A percentile compares a stretch with the other conserved stretches of the same genome.
Conservation (phyloP, 352 stramenopile species). For the Pythium vanterpoolii region DNA sequence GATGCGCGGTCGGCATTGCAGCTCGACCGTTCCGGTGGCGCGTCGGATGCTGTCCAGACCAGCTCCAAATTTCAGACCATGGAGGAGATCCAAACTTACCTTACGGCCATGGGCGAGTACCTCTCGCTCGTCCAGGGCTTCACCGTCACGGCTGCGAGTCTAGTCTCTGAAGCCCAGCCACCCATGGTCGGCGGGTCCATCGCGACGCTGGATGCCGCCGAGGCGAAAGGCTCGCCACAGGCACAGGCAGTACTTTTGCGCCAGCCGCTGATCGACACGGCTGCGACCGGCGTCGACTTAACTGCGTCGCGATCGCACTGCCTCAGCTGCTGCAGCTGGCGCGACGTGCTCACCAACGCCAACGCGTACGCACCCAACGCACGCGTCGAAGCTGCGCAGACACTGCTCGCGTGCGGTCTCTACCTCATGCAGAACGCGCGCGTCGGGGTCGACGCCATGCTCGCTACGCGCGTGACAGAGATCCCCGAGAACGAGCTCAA, state of each 20-base stretch:
- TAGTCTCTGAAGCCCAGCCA: slow-evolving; percentile 12
- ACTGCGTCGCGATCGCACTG: slow-evolving; percentile 28
- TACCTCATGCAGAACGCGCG: slow-evolving; percentile 43
- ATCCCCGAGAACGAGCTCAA: slow-evolving; percentile 65
- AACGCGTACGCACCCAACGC: slow-evolving; percentile 46
- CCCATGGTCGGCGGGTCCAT: slow-evolving; percentile 6
- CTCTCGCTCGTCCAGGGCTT: slow-evolving; percentile 62
- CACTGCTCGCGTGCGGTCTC: slow-evolving; percentile 41
- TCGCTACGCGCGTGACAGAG: slow-evolving; percentile 36
- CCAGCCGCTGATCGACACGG: slow-evolving; percentile 40
- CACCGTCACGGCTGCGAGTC: slow-evolving; percentile 16
- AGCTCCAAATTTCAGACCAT: slow-evolving; percentile 21
- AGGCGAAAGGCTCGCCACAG: slow-evolving; percentile 6
- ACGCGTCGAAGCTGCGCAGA: slow-evolving; percentile 51
- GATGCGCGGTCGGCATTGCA: slow-evolving; percentile 34
- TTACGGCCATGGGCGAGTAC: slow-evolving; percentile 37
- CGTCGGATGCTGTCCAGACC: not conserved
- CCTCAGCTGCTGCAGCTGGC: slow-evolving; percentile 56
- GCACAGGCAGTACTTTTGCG: slow-evolving; percentile 27
- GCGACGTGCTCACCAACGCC: slow-evolving; percentile 43
- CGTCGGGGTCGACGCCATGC: slow-evolving; percentile 39
- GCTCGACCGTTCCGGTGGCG: slow-evolving; percentile 5
- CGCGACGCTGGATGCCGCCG: slow-evolving; percentile 1
- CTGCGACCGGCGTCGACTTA: slow-evolving; percentile 1
- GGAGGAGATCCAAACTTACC: slow-evolving; percentile 33